phyloP scores from a whole-genome alignment of 2,329 filamentous ascomycete species.

The Alternaria rosae region DNA sequence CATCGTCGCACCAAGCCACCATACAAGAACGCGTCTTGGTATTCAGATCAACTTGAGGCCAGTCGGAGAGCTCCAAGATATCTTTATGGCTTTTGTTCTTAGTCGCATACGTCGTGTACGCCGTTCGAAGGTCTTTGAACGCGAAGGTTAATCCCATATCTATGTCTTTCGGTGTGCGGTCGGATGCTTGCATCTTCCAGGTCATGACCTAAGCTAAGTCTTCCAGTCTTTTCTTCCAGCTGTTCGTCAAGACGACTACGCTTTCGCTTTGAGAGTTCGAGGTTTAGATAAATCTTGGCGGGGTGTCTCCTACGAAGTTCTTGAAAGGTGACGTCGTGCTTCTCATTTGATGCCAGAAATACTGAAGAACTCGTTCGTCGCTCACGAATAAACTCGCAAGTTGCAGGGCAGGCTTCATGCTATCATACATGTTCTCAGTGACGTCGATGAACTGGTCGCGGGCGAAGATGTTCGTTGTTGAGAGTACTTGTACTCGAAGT shows the following conservation, averaged over 20 bases:
- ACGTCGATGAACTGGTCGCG: neutral
- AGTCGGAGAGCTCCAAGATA: too few relatives aligned
- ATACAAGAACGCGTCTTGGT: too few relatives aligned
- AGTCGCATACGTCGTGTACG: too few relatives aligned
- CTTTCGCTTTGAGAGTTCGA: too few relatives aligned
- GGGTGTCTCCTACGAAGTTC: neutral
- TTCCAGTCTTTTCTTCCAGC: neutral
- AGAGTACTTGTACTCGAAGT: neutral
- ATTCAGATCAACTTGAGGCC: too few relatives aligned
- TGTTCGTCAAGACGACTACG: neutral
- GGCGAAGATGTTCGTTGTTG: neutral
- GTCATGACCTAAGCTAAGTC: neutral
- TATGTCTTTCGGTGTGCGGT: neutral
- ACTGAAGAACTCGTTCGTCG: neutral
- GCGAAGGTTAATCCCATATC: neutral
- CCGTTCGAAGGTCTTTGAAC: too few relatives aligned
- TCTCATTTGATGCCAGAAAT: neutral
- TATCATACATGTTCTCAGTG: neutral
- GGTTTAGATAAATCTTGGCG: neutral
- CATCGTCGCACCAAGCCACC: too few relatives aligned
- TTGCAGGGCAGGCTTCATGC: neutral
- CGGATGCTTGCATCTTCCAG: neutral
- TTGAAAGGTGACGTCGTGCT: fast-evolving
- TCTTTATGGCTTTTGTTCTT: too few relatives aligned
- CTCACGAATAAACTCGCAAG: neutral